Evolutionary conservation across 306 rosid species (phyloP).

Genomic region (Lathyrus oleraceus): DNA sequence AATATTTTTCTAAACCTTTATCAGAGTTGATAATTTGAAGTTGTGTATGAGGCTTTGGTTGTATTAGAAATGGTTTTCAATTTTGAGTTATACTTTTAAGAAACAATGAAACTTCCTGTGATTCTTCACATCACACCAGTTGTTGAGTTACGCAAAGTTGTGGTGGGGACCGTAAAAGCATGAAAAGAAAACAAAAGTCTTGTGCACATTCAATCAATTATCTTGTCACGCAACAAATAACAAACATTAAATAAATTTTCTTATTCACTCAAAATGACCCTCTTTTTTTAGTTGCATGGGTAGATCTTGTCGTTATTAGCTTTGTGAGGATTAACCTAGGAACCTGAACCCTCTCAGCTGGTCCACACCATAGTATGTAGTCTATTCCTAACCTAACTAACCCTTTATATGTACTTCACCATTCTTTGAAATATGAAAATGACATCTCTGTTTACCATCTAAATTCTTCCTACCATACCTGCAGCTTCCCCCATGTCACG

Average conservation of each 20-base stretch:
- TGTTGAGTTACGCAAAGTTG: neutral
- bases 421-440: neutral
- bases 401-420: neutral
- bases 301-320: slow-evolving; percentile 37
- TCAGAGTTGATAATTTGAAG: too few species aligned
- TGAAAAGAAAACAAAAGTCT: neutral
- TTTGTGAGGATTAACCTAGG: slow-evolving; percentile 31
- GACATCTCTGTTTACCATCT: slow-evolving; percentile 43
- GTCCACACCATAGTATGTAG: neutral
- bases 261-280: neutral
- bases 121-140: neutral
- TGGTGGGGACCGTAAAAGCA: neutral
- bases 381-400: neutral
- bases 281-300: neutral
- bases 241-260: slow-evolving; percentile 11
- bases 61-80: too few species aligned
- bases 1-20: too few species aligned
- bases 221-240: slow-evolving; percentile 17
- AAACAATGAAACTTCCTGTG: neutral
- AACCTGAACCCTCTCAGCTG: slow-evolving; percentile 20
- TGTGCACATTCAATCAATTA: slow-evolving; percentile 28
- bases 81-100: too few species aligned
- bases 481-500: slow-evolving; percentile 43
- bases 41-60: too few species aligned
- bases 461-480: slow-evolving; percentile 33